Conservation (phyloP, 2,329 filamentous ascomycete species). For the Sclerotinia borealis region DNA sequence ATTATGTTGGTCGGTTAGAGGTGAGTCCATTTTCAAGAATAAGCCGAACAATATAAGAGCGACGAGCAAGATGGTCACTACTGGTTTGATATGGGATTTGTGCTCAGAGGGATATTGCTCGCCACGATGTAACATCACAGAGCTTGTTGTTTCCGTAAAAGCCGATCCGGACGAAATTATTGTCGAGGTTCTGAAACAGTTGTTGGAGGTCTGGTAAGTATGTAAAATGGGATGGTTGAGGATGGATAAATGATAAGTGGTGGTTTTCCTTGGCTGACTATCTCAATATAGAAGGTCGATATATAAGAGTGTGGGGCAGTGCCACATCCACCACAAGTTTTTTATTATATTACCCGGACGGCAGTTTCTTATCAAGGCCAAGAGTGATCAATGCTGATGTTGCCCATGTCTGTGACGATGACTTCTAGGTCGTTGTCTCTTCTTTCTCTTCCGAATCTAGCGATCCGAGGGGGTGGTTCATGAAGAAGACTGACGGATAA, state of each 20-base stretch:
- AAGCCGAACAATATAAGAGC: neutral
- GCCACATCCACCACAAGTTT: neutral
- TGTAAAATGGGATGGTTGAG: neutral
- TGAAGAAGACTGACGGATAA: neutral
- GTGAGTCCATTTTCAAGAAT: neutral
- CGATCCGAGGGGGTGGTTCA: no score
- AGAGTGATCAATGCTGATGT: neutral
- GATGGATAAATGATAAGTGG: neutral
- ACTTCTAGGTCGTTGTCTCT: neutral
- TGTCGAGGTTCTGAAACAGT: neutral
- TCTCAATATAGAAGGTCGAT: slow-evolving; percentile 4
- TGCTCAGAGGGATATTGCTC: neutral
- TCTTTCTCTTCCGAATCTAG: no score
- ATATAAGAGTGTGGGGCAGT: neutral
- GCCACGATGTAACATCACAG: neutral
- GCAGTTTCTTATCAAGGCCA: neutral
- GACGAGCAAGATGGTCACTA: neutral
- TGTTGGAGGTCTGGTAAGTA: neutral
- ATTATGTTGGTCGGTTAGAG: neutral
- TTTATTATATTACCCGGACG: neutral
- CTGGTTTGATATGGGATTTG: neutral
- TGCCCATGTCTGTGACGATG: neutral
- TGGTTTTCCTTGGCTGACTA: neutral
- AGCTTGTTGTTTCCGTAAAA: neutral
- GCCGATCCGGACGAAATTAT: neutral